A percentile compares a stretch with the other conserved stretches of the same genome.
phyloP scores from a whole-genome alignment of 805 yeast genomes.

The Lipomyces sp. region DNA sequence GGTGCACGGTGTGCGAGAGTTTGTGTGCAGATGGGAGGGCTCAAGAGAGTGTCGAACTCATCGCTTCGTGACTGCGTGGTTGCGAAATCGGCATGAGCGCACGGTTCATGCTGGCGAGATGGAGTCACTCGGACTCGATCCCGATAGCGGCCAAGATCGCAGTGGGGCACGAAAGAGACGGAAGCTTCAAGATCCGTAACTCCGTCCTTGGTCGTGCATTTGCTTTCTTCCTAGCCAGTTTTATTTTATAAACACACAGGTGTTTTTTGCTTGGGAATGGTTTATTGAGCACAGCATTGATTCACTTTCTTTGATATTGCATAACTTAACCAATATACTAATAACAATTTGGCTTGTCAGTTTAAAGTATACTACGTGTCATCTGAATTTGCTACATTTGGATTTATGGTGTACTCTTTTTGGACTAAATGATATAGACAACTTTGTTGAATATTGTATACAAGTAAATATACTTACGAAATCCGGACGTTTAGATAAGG shows the following conservation, averaged over 20 bases:
- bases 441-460: not conserved
- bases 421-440: too few species aligned
- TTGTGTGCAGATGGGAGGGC: constrained; percentile 32
- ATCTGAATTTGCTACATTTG: not conserved
- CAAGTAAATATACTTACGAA: too few species aligned
- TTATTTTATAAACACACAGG: not conserved
- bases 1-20: constrained; percentile 35
- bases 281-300: not conserved
- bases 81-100: constrained; percentile 33
- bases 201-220: not conserved
- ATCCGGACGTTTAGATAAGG: too few species aligned
- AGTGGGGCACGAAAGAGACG: not conserved
- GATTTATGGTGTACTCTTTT: not conserved
- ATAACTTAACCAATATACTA: not conserved
- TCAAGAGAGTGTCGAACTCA: constrained; percentile 31
- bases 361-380: not conserved
- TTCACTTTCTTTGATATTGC: not conserved
- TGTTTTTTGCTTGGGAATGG: not conserved
- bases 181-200: not conserved
- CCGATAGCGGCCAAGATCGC: not conserved
- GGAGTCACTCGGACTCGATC: constrained; percentile 1
- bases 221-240: not conserved
- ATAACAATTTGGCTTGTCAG: not conserved
- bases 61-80: constrained; percentile 35
- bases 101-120: constrained; percentile 31